Base-by-base conservation (phyloP, 305 asterid species). In the Fraxinus baroniana region DNA sequence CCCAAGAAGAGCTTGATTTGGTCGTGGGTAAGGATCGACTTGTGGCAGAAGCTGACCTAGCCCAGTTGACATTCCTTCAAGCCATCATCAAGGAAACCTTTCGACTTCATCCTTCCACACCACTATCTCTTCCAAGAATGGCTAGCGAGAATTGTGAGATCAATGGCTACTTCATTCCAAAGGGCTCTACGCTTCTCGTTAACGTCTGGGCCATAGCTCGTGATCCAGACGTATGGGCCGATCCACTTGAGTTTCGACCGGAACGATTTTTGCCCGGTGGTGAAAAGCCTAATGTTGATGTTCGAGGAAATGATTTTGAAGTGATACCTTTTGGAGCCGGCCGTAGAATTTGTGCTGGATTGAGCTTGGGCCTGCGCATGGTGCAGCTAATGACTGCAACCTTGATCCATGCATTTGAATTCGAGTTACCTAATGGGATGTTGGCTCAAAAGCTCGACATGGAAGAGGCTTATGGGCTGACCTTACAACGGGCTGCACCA, bases 241-340 rank as follows among this genome's bases (percentile, higher is more conserved):
- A 89, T 0, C 98, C 98, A 3, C 86, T 92, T 0, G 92, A 88
- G 81, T 93, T 93, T 39, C 78, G 74, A 7, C 98, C 97, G 0
- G 85, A 80, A 9, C 85, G 98, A 2, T 94, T 92, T 83, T 70
- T 92, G n/a, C 86, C 90, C 0, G 94, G 91, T 0, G 92, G 93
- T 2, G 95, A 90, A 32, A 90, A 82, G 88, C 85, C 92, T 72
- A 78, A 78, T 44, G 92, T 77, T 2, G 96, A 94, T 76, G 85
- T 92, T 0, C 86, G 44, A 57, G 98, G 98, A 1, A 93, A 92
- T 73, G 90, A 93, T 78, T 93, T 93, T 44, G 95, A 88, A 33
- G 72, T 92, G 77, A 92, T 92, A 80, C 97, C 97, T 0, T 93
- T 93, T 57, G 97, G 97, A 28, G 93, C 94, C 36, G 97, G 97